These are phyloP conservation scores for Bromus sterilis DNA, from an alignment of 176 grass and related monocot species.

Conservation along the genomic window DNA sequence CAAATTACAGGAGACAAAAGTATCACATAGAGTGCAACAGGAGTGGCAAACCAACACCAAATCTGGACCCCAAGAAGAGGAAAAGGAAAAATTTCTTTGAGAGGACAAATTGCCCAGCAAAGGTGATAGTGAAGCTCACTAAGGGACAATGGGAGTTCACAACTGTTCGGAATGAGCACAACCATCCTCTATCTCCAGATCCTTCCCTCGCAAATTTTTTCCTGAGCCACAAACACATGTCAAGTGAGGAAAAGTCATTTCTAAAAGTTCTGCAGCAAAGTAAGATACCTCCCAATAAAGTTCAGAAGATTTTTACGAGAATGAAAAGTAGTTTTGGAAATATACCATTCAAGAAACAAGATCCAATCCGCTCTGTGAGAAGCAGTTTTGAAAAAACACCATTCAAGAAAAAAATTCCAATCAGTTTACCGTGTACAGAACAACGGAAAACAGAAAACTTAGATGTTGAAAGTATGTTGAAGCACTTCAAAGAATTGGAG, in stretches of 20 bases:
- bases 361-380: background rate
- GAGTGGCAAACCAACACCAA: slow-evolving; percentile 6
- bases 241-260: slow-evolving; percentile 5
- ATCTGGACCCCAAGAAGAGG: background rate
- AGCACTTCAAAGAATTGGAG: background rate
- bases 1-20: slow-evolving; percentile 15
- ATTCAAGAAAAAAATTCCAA: background rate
- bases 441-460: background rate
- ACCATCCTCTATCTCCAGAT: background rate
- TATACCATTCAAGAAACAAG: background rate
- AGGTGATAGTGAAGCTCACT: slow-evolving; percentile 17
- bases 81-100: background rate
- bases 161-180: slow-evolving; percentile 12
- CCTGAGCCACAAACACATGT: slow-evolving; percentile 10
- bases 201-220: slow-evolving; percentile 1
- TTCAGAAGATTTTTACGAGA: slow-evolving; percentile 11
- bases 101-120: slow-evolving; percentile 13
- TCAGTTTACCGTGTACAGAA: background rate
- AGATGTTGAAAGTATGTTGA: slow-evolving; percentile 6
- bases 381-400: background rate
- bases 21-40: slow-evolving; percentile 14
- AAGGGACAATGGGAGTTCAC: slow-evolving; percentile 4
- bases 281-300: slow-evolving; percentile 21
- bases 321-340: background rate
- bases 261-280: slow-evolving; percentile 11